Evolutionary conservation across 805 yeast species (phyloP).

Genomic region (Yamadazyma sp.): DNA sequence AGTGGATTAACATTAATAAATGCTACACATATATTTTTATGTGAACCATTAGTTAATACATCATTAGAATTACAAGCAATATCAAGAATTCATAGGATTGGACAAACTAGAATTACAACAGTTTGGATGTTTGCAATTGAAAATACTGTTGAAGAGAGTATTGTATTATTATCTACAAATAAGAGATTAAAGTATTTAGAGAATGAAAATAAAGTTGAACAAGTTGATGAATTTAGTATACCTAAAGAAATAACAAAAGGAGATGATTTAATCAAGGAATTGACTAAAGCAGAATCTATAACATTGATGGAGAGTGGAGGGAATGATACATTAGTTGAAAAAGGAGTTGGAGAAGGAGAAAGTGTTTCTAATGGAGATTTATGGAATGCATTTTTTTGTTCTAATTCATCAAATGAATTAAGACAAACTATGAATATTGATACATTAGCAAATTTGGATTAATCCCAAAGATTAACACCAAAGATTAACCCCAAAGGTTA

Average conservation of each 20-base stretch:
- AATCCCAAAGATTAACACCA: neutral
- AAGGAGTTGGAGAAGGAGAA: constrained; percentile 51
- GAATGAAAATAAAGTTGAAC: constrained; percentile 4
- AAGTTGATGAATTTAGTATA: constrained; percentile 5
- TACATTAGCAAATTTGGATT: constrained; percentile 10
- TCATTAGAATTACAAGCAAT: constrained; percentile 90
- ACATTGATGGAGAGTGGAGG: constrained; percentile 52
- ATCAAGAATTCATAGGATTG: constrained; percentile 88
- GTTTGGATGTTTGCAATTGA: constrained; percentile 91
- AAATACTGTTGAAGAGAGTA: constrained; percentile 86
- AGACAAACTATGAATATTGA: constrained; percentile 15
- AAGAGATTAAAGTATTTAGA: constrained; percentile 47
- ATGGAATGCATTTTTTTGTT: constrained; percentile 59
- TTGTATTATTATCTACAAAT: constrained; percentile 64
- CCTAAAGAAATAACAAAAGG: neutral
- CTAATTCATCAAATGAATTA: constrained; percentile 14
- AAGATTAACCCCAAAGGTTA: neutral
- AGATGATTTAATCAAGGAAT: constrained; percentile 12
- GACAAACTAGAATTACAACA: constrained; percentile 75
- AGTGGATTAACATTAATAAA: constrained; percentile 88
- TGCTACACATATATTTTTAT: constrained; percentile 87
- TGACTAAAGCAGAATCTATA: constrained; percentile 47
- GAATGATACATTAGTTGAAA: constrained; percentile 45
- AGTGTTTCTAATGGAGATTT: constrained; percentile 54
- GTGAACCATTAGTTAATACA: constrained; percentile 89